These are phyloP conservation scores for Vitis hybrid DNA, from an alignment of 177 flowering plant species.

Conservation along the genomic window DNA sequence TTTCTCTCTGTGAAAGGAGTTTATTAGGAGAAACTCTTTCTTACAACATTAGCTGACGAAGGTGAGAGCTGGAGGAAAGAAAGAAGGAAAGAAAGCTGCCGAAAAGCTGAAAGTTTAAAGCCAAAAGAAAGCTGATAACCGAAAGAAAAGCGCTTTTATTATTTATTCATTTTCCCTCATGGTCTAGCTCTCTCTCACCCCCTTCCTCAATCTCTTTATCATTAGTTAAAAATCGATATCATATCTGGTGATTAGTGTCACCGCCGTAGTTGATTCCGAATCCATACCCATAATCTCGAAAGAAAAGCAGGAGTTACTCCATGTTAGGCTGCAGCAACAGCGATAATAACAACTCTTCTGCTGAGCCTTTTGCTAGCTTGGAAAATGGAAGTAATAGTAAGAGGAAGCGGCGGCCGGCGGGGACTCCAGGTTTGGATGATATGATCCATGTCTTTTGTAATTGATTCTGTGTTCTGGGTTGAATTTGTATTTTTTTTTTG, in stretches of 20 bases:
- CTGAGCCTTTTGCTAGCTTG: conserved; percentile 41
- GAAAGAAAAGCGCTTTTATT: conserved; percentile 27
- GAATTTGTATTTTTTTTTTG: background rate
- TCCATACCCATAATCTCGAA: background rate
- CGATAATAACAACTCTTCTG: conserved; percentile 18
- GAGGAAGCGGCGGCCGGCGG: conserved; percentile 79
- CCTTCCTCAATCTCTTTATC: background rate
- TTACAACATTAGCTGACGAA: conserved; percentile 27
- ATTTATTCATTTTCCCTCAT: conserved; percentile 13
- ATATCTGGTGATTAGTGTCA: background rate
- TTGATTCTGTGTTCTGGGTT: background rate
- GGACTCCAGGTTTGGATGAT: conserved; percentile 67
- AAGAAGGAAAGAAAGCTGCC: conserved; percentile 24
- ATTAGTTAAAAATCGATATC: background rate
- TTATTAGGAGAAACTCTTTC: conserved; percentile 12
- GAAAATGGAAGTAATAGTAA: conserved; percentile 51
- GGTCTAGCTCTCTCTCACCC: conserved; percentile 17
- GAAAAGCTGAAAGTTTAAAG: conserved; percentile 39
- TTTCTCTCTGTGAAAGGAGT: conserved; percentile 7
- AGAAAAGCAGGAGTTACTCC: conserved; percentile 5
- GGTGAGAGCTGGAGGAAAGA: conserved; percentile 21
- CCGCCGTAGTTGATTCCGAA: background rate
- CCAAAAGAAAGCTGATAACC: conserved; percentile 48
- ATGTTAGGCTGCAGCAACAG: conserved; percentile 25
- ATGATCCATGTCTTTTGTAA: background rate